Evolutionary conservation across 1,139 yeast genomes (phyloP), one percentile per base, ranked within the genome.

Genomic region (Yamadazyma dendronema): DNA sequence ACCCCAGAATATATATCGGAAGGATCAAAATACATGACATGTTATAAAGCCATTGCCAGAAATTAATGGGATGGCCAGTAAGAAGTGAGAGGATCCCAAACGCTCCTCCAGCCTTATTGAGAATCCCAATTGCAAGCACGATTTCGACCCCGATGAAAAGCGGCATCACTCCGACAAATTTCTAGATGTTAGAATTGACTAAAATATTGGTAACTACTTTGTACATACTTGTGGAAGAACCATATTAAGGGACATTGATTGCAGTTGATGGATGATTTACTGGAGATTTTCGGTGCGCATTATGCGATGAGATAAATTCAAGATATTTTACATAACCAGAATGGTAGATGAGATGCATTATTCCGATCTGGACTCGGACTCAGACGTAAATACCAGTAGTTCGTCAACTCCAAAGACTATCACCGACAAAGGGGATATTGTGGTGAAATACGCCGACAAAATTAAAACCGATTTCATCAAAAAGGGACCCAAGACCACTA

Each of bases 51-150:
- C 96, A 86, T 56, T 92, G 97, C 68, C 84, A 68, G 44, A 81
- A 78, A 45, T 81, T 82, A 41, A 90, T 72, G 2, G 94, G 95
- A 53, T 89, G 96, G 2, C 96, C 94, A 0, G 97, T 90, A 53
- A 92, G 75, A 30, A 92, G 62, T 1, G 97, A 89, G 25, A 90
- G 67, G 29, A 90, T 68, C 21, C 97, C 98, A 59, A 84, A 92
- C 19, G 82, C 68, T 8, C 97, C 97, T 39, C 95, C 82, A 44
- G 92, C 88, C 59, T 90, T 90, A 65, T 92, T 90, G 50, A 90
- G 72, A 33, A 89, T 77, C 16, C 94, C 84, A 27, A 85, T 69
- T 2, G 88, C 84, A n/a, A 89, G 67, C 17, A 86, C 77, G 10
- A 88, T 58, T 58, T 92, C 97, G 17, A 89, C 95, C 8, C 97